Conservation (phyloP, 2,329 filamentous ascomycete genomes). For the Tolypocladium tropicale region DNA sequence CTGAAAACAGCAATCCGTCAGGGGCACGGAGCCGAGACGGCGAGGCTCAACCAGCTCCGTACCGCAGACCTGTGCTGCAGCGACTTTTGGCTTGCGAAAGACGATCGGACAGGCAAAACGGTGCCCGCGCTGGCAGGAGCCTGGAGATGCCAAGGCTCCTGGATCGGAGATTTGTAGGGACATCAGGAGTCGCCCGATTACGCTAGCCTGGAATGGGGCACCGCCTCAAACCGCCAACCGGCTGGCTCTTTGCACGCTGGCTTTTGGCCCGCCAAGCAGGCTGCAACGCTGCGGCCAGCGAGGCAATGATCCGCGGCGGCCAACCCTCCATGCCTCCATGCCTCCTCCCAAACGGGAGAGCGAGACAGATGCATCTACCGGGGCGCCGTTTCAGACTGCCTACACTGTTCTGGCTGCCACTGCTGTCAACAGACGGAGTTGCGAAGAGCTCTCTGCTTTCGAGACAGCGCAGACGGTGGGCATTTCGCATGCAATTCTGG, state of each 20-base stretch:
- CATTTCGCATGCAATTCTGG: not conserved
- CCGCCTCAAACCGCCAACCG: not conserved
- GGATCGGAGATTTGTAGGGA: conserved; percentile 10
- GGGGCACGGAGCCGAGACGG: not conserved
- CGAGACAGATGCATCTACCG: not conserved
- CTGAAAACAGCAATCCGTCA: not conserved
- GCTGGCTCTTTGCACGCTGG: not conserved
- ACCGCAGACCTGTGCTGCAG: too few species aligned
- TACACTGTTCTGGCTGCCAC: too few species aligned
- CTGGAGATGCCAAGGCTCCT: conserved; percentile 1
- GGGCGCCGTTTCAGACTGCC: not conserved
- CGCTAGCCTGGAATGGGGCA: conserved; percentile 5
- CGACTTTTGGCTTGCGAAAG: not conserved
- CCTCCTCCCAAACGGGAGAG: too few species aligned
- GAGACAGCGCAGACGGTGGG: not conserved
- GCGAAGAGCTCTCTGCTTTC: too few species aligned
- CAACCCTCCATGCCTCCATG: too few species aligned
- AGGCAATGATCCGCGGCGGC: not conserved
- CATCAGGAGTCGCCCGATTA: conserved; percentile 10
- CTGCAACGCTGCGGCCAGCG: not conserved
- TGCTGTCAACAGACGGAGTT: not conserved
- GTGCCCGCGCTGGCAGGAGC: too few species aligned
- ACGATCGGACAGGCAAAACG: not conserved
- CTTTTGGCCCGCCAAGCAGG: not conserved
- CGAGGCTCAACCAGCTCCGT: too few species aligned